Conservation (phyloP, 306 rosid genomes). For the Lathyrus oleraceus region DNA sequence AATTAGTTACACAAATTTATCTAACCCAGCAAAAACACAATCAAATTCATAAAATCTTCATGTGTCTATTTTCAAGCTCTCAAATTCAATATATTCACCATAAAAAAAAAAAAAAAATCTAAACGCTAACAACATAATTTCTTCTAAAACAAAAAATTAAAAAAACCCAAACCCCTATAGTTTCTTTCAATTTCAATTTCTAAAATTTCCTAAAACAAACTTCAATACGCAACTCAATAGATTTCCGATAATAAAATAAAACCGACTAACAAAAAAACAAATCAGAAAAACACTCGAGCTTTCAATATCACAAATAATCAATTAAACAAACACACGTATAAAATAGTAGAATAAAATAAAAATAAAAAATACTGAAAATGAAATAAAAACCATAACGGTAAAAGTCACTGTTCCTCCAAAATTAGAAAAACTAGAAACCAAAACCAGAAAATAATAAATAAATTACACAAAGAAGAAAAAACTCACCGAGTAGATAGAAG, state of each 20-base stretch:
- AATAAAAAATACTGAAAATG: not conserved
- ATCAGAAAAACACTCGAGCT: not conserved
- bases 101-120: not conserved
- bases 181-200: slow-evolving; percentile 27
- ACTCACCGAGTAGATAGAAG: slow-evolving; percentile 59
- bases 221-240: not conserved
- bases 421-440: not conserved
- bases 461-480: not conserved
- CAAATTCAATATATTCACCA: slow-evolving; percentile 14
- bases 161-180: not conserved
- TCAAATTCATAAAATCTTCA: not conserved
- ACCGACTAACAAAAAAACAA: not conserved
- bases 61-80: not conserved
- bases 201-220: not conserved
- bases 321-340: not conserved
- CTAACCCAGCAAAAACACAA: slow-evolving; percentile 32
- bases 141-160: not conserved
- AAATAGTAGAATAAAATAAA: not conserved
- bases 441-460: not conserved
- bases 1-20: slow-evolving; percentile 20
- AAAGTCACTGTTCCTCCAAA: slow-evolving; percentile 17
- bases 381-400: slow-evolving; percentile 15
- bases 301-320: not conserved
- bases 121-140: slow-evolving; percentile 12
- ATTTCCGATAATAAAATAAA: not conserved